Conservation (phyloP, 2,329 filamentous ascomycete species). For the Ophiosphaerella narmari region DNA sequence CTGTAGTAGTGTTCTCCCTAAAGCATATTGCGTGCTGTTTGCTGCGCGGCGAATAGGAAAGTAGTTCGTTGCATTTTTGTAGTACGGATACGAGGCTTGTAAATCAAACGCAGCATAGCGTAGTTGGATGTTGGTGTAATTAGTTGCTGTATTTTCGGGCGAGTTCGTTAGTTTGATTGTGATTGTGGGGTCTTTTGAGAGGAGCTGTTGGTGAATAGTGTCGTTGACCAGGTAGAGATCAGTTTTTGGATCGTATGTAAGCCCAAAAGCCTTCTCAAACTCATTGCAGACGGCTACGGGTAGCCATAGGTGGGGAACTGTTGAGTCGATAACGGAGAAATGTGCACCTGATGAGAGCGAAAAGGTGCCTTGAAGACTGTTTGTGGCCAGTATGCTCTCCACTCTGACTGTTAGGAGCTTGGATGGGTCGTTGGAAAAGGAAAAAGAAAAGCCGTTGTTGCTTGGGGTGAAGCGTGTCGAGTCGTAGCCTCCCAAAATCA, state of each 20-base stretch:
- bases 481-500: constrained; percentile 51
- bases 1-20: constrained; percentile 71
- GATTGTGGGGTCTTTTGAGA: constrained; percentile 39
- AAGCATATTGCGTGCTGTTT: constrained; percentile 60
- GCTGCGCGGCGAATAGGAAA: constrained; percentile 67
- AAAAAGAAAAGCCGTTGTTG: constrained; percentile 36
- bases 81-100: constrained; percentile 55
- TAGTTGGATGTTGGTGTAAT: constrained; percentile 50
- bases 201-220: constrained; percentile 39
- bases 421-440: constrained; percentile 38
- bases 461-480: constrained; percentile 41
- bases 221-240: constrained; percentile 49
- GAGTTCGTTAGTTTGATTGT: constrained; percentile 45
- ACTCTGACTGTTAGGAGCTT: constrained; percentile 40
- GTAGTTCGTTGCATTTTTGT: constrained; percentile 67
- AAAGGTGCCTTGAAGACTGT: constrained; percentile 41
- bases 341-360: constrained; percentile 36
- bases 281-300: constrained; percentile 45
- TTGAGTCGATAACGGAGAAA: constrained; percentile 48
- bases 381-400: constrained; percentile 37
- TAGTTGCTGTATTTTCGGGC: constrained; percentile 32
- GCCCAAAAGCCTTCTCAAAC: constrained; percentile 47
- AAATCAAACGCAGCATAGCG: constrained; percentile 57
- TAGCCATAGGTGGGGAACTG: constrained; percentile 49
- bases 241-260: constrained; percentile 44